Evolutionary conservation across 2,329 filamentous ascomycete species (phyloP).

Genomic region (Pseudogymnoascus sp.): DNA sequence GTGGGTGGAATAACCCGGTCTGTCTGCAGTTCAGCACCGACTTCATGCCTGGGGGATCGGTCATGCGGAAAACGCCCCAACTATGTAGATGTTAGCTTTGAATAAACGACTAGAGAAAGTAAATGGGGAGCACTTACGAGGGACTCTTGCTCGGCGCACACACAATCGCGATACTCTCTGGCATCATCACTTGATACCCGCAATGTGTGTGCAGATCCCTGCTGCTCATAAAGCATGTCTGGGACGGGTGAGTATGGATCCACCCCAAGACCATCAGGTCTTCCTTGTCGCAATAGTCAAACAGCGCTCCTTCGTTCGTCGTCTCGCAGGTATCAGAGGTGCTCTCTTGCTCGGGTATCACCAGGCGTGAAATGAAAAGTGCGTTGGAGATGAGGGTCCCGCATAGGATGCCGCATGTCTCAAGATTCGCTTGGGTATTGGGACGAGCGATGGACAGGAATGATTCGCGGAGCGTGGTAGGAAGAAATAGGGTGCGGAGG

Average conservation of each 20-base stretch:
- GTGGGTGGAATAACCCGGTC: constrained; percentile 77
- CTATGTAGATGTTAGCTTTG: constrained; percentile 36
- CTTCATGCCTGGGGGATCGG: constrained; percentile 82
- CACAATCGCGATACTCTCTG: constrained; percentile 93
- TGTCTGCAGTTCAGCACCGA: constrained; percentile 76
- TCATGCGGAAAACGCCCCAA: constrained; percentile 87
- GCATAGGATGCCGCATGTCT: constrained; percentile 93
- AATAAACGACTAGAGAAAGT: neutral
- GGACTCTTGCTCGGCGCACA: constrained; percentile 78
- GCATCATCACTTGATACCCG: constrained; percentile 93
- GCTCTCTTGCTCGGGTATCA: constrained; percentile 85
- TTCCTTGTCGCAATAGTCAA: constrained; percentile 81
- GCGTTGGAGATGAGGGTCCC: constrained; percentile 89
- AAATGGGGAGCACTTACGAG: constrained; percentile 48
- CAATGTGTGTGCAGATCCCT: constrained; percentile 89
- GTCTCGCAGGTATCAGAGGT: constrained; percentile 95
- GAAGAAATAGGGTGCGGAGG: constrained; percentile 82
- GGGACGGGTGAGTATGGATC: constrained; percentile 96
- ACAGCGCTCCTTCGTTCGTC: constrained; percentile 74
- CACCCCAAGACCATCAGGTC: constrained; percentile 84
- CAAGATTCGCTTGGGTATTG: constrained; percentile 77
- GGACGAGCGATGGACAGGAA: constrained; percentile 69
- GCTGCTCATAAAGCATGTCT: constrained; percentile 97
- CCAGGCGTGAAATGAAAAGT: constrained; percentile 78
- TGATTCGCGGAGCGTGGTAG: constrained; percentile 61